A percentile compares a stretch with the other conserved stretches of the same genome.
Evolutionary conservation across 176 grass and related monocot genomes (phyloP).

Genomic region (Dendrocalamus sinicus): DNA sequence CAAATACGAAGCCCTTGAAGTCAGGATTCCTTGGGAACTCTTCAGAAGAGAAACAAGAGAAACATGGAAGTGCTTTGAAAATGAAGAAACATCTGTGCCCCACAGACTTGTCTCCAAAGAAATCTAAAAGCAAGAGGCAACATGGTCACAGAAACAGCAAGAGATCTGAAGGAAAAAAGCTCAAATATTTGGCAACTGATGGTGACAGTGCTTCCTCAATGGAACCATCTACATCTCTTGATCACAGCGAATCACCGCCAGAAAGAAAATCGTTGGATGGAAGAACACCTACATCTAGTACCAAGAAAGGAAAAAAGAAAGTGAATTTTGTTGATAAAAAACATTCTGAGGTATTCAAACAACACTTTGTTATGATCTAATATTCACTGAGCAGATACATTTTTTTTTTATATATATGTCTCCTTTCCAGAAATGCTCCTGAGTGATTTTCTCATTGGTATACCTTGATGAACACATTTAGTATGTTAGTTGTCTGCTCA

Average conservation of each 20-base stretch:
- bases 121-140: slow-evolving; percentile 64
- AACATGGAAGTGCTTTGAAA: slow-evolving; percentile 50
- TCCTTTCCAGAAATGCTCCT: slow-evolving; percentile 6
- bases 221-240: slow-evolving; percentile 62
- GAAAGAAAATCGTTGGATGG: slow-evolving; percentile 68
- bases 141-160: slow-evolving; percentile 49
- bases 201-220: slow-evolving; percentile 56
- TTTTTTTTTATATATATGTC: slow-evolving; percentile 28
- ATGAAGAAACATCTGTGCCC: slow-evolving; percentile 56
- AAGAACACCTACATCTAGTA: slow-evolving; percentile 53
- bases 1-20: slow-evolving; percentile 49
- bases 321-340: slow-evolving; percentile 67
- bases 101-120: slow-evolving; percentile 50
- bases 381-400: background rate
- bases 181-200: slow-evolving; percentile 50
- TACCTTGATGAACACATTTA: slow-evolving; percentile 18
- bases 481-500: background rate
- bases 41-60: slow-evolving; percentile 59
- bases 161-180: slow-evolving; percentile 56
- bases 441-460: slow-evolving; percentile 15
- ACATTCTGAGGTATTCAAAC: slow-evolving; percentile 72
- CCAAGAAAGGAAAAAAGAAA: slow-evolving; percentile 79
- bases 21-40: slow-evolving; percentile 45
- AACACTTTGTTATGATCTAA: slow-evolving; percentile 32
- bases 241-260: slow-evolving; percentile 54